A percentile compares a stretch with the other conserved stretches of the same genome.
phyloP scores from a whole-genome alignment of 768 basidiomycete genomes.

The Gloeophyllum trabeum region DNA sequence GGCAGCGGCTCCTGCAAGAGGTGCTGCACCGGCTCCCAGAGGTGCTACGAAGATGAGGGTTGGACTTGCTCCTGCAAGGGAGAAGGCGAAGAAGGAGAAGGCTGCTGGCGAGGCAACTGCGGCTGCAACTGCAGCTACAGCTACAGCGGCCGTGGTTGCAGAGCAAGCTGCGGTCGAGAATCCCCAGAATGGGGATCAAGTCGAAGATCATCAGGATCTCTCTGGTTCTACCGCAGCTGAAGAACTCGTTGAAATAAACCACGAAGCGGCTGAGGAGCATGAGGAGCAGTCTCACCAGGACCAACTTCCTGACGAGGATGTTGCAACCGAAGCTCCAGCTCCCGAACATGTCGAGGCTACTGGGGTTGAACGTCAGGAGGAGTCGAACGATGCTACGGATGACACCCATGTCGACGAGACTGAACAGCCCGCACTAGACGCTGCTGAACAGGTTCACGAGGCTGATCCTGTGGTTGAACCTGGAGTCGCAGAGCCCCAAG shows the following conservation, averaged over 20 bases:
- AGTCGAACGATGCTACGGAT: not conserved
- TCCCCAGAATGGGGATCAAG: constrained; percentile 4
- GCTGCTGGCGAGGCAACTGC: constrained; percentile 5
- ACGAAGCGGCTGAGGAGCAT: constrained; percentile 7
- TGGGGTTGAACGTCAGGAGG: not conserved
- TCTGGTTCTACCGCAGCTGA: constrained; percentile 2
- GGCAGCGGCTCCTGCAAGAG: constrained; percentile 15
- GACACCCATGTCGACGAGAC: not conserved
- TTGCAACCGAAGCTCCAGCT: not conserved
- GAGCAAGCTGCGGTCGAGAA: constrained; percentile 4
- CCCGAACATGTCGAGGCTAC: not conserved
- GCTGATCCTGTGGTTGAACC: not conserved
- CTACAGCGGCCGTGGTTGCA: constrained; percentile 12
- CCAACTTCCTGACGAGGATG: not conserved
- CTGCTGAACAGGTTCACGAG: not conserved
- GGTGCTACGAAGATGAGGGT: constrained; percentile 5
- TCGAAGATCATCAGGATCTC: constrained; percentile 8
- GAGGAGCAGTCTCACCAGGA: constrained; percentile 14
- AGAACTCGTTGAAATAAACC: not conserved
- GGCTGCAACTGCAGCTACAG: constrained; percentile 6
- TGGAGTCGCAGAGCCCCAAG: not conserved
- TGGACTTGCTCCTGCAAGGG: constrained; percentile 12
- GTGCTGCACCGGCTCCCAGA: constrained; percentile 1
- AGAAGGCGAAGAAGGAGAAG: constrained; percentile 12
- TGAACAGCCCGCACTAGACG: not conserved